Percentiles rank a stretch among this genome's conserved stretches.
phyloP scores from a whole-genome alignment of 2,329 filamentous ascomycete genomes.

The Alternaria sp. region DNA sequence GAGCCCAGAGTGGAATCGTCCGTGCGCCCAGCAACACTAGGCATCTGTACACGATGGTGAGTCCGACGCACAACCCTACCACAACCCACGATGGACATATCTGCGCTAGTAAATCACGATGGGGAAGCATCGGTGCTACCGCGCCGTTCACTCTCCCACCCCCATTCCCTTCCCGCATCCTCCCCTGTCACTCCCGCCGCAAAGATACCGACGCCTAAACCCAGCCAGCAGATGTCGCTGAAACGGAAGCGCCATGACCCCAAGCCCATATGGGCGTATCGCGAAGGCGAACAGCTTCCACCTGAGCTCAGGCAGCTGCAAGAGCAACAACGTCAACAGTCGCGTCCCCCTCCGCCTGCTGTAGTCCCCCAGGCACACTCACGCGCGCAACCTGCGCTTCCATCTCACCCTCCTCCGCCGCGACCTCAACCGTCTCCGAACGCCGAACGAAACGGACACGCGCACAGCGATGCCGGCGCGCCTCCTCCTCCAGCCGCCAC shows the following conservation, averaged over 20 bases:
- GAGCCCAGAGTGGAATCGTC: slow-evolving; percentile 2
- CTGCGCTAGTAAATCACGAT: slow-evolving; percentile 44
- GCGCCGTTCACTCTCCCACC: slow-evolving; percentile 40
- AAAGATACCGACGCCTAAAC: slow-evolving; percentile 35
- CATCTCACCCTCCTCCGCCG: slow-evolving; percentile 21
- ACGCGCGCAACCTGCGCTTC: slow-evolving; percentile 21
- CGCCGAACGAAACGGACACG: slow-evolving; percentile 26
- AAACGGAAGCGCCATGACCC: slow-evolving; percentile 47
- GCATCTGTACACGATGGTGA: slow-evolving; percentile 15
- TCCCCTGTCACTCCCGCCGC: slow-evolving; percentile 37
- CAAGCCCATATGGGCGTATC: slow-evolving; percentile 47
- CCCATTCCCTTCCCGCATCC: slow-evolving; percentile 33
- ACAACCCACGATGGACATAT: slow-evolving; percentile 45
- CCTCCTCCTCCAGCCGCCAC: slow-evolving; percentile 15
- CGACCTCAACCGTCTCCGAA: slow-evolving; percentile 18
- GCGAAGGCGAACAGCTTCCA: slow-evolving; percentile 35
- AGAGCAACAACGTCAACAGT: slow-evolving; percentile 30
- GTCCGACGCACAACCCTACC: slow-evolving; percentile 19
- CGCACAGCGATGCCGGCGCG: slow-evolving; percentile 12
- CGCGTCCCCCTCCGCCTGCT: slow-evolving; percentile 26
- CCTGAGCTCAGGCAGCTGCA: slow-evolving; percentile 32
- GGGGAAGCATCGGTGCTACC: slow-evolving; percentile 37
- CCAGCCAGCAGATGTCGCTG: slow-evolving; percentile 31
- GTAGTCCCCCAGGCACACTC: slow-evolving; percentile 21
- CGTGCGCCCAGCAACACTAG: slow-evolving; percentile 14